Base-by-base conservation (phyloP, 179 eudicot genomes). In the Carnegiea gigantea region DNA sequence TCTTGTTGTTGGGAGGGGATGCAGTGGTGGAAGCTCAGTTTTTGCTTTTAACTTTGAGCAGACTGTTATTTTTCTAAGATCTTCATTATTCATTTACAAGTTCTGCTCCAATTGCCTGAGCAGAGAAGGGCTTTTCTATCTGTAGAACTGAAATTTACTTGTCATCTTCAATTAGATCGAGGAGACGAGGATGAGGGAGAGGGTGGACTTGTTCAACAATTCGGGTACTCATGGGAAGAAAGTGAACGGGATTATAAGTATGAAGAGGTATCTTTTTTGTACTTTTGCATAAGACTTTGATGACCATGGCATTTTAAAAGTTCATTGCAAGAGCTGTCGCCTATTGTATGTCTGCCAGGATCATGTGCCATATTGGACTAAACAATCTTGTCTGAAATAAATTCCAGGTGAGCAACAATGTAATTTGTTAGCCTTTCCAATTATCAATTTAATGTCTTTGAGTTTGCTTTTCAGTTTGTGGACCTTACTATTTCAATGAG, bases 201-300 rank as follows among this genome's bases (percentile, higher is more conserved):
- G 44, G 84, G 77, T 48, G 84, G 70, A 53, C 54, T 59, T 38
- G 78, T 38, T 33, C 72, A 79, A 64, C 87, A 82, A 48, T 54
- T 75, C 65, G 79, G 49, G 9, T 84, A 84, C 81, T 81, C 87
- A 54, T 86, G 87, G 89, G 89, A 86, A 76, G 91, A 87, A 83
- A 87, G 76, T 80, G 91, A 88, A 73, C 82, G 82, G 15, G 90
- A 86, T 84, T 90, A 90, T 76, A 80, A 81, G 23, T 88, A 88
- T 77, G 86, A 84, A 84, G 92, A 90, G 85, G 92, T 88, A 77
- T 18, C 64, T 57, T 71, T 1, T 73, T 26, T 1, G 62, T 48
- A 33, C 60, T 73, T 72, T 46, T 43, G 54, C 51, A 10, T 64
- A 38, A 73, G 75, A 76, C 40, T 68, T 76, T 77, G 11, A 54